Evolutionary conservation across 768 basidiomycete species (phyloP).

Genomic region (Boletus sensibilis): DNA sequence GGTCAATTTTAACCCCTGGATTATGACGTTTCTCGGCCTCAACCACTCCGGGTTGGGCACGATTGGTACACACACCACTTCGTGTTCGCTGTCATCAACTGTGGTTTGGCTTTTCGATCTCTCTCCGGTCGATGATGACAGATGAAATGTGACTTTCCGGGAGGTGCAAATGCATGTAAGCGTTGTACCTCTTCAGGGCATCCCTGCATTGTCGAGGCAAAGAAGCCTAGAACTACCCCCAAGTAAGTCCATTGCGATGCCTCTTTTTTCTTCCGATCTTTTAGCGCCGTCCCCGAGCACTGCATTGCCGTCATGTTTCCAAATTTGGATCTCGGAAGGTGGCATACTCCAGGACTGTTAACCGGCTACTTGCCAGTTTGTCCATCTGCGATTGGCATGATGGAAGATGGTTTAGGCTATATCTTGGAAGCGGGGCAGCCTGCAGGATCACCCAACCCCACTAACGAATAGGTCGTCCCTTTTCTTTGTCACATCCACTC

Average conservation of each 20-base stretch:
- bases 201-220: conserved; percentile 79
- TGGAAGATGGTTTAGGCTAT: conserved; percentile 10
- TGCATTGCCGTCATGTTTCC: conserved; percentile 26
- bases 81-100: conserved; percentile 3
- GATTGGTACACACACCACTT: neutral
- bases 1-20: conserved; percentile 4
- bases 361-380: conserved; percentile 11
- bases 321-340: conserved; percentile 26
- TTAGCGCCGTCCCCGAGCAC: conserved; percentile 16
- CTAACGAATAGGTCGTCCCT: neutral
- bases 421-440: conserved; percentile 3
- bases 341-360: conserved; percentile 19
- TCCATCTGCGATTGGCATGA: conserved; percentile 14
- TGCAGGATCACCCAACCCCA: conserved; percentile 2
- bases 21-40: conserved; percentile 7
- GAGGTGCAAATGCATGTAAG: conserved; percentile 70
- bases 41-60: neutral
- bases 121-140: conserved; percentile 29
- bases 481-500: conserved; percentile 8
- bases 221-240: conserved; percentile 73
- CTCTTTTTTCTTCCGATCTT: conserved; percentile 1
- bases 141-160: conserved; percentile 88
- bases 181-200: conserved; percentile 73
- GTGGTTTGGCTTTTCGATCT: conserved; percentile 13
- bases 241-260: conserved; percentile 59